Conservation (phyloP, 1,284 basidiomycete species). For the Cystobasidium pallidum region DNA sequence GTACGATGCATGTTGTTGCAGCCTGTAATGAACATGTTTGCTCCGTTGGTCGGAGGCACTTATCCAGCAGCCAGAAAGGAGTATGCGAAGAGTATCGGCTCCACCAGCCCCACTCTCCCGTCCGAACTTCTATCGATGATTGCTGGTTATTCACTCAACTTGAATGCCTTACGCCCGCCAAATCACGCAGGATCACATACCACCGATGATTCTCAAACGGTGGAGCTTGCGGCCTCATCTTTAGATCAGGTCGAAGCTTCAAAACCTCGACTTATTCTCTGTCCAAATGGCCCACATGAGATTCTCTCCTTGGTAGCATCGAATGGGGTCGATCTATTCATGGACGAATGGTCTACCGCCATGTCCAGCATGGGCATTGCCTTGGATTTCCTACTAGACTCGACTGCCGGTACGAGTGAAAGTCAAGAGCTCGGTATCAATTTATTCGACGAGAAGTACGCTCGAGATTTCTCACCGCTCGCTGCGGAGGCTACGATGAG, state of each 20-base stretch:
- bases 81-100: slow-evolving; percentile 71
- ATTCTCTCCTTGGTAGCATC: slow-evolving; percentile 67
- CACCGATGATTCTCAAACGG: slow-evolving; percentile 48
- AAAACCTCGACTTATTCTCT: slow-evolving; percentile 69
- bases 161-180: slow-evolving; percentile 40
- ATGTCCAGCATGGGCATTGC: slow-evolving; percentile 69
- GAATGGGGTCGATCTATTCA: slow-evolving; percentile 73
- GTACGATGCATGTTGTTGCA: neutral
- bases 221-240: slow-evolving; percentile 64
- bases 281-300: slow-evolving; percentile 69
- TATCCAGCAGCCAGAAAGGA: slow-evolving; percentile 64
- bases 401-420: neutral
- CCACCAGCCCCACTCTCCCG: slow-evolving; percentile 65
- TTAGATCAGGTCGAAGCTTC: slow-evolving; percentile 61
- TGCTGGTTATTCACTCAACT: slow-evolving; percentile 61
- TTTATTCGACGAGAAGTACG: slow-evolving; percentile 65
- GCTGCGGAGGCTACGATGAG: slow-evolving; percentile 59
- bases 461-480: slow-evolving; percentile 65
- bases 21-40: slow-evolving; percentile 61
- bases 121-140: slow-evolving; percentile 56
- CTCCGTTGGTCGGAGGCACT: slow-evolving; percentile 69
- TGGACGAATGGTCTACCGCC: slow-evolving; percentile 69
- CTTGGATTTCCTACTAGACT: slow-evolving; percentile 69
- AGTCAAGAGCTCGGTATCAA: slow-evolving; percentile 49
- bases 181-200: slow-evolving; percentile 48